Conservation (phyloP, 129 eudicot genomes). For the Lactuca saligna region DNA sequence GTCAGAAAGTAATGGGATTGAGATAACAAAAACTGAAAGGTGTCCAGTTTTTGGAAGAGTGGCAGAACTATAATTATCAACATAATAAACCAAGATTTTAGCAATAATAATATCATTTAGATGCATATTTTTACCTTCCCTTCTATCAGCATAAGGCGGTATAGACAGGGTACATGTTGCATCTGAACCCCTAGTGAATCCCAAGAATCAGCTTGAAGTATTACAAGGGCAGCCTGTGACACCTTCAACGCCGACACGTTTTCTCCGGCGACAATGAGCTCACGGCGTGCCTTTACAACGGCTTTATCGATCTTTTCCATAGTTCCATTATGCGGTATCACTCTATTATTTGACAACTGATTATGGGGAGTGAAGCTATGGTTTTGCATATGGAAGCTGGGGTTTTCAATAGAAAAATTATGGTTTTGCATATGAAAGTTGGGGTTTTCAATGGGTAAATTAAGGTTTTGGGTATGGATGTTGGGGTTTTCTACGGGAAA, state of each 20-base stretch:
- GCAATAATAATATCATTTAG: not conserved
- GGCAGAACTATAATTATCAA: not conserved
- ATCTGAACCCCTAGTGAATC: slow-evolving; percentile 65
- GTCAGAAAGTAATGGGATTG: not conserved
- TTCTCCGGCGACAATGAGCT: slow-evolving; percentile 47
- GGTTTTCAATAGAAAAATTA: not conserved
- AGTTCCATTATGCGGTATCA: slow-evolving; percentile 11
- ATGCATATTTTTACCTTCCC: slow-evolving; percentile 45
- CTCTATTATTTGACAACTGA: slow-evolving; percentile 22
- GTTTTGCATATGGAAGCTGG: slow-evolving; percentile 16
- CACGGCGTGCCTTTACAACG: slow-evolving; percentile 41
- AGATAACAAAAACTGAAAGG: not conserved
- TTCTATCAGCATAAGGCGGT: slow-evolving; percentile 49
- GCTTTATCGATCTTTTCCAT: slow-evolving; percentile 50
- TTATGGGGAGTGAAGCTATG: not conserved
- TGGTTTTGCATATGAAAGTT: slow-evolving; percentile 9
- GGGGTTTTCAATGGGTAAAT: slow-evolving; percentile 10
- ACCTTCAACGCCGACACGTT: slow-evolving; percentile 69
- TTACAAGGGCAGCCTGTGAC: slow-evolving; percentile 52
- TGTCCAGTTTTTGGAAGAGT: not conserved
- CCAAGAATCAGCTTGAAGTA: slow-evolving; percentile 62
- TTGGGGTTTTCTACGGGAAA: slow-evolving; percentile 18
- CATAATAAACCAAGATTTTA: not conserved
- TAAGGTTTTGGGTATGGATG: slow-evolving; percentile 11
- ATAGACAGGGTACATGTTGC: slow-evolving; percentile 64